Conservation (phyloP, 2,329 filamentous ascomycete species). For the Trematosphaeria pertusa region DNA sequence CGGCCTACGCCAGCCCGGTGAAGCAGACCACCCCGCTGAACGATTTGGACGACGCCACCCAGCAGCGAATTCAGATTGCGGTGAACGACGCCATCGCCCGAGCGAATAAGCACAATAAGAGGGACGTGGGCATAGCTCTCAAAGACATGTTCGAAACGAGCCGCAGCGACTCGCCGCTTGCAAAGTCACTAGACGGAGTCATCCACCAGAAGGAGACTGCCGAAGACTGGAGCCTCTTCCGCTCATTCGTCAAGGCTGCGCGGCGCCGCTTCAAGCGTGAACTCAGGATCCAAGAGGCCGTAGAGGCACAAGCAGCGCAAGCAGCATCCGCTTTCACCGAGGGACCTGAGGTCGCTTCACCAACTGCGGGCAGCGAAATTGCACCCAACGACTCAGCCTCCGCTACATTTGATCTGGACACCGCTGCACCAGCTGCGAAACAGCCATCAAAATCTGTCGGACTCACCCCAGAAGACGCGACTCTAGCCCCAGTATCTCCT, state of each 20-base stretch:
- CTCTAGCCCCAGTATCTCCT: constrained; percentile 23
- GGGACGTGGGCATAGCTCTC: constrained; percentile 45
- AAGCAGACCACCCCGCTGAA: no score
- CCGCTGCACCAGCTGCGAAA: constrained; percentile 6
- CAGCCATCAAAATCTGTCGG: constrained; percentile 3
- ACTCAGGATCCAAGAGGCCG: constrained; percentile 30
- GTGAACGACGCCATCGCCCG: constrained; percentile 54
- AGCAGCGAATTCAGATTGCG: constrained; percentile 41
- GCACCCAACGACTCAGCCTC: constrained; percentile 33
- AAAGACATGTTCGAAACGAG: constrained; percentile 53
- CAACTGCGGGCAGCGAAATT: constrained; percentile 32
- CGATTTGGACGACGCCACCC: constrained; percentile 6
- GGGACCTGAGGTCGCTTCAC: constrained; percentile 22
- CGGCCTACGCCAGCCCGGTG: no score
- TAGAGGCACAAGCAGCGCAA: constrained; percentile 43
- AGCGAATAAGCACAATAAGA: constrained; percentile 44
- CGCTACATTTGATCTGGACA: constrained; percentile 24
- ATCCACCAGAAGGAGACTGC: constrained; percentile 49
- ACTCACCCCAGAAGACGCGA: constrained; percentile 25
- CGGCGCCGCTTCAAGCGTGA: constrained; percentile 50
- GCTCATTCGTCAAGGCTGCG: constrained; percentile 51
- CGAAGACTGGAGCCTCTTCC: constrained; percentile 51
- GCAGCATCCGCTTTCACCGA: constrained; percentile 20
- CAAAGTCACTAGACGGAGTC: constrained; percentile 52
- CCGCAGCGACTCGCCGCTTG: constrained; percentile 44